Conservation (phyloP, 805 yeast genomes). For the Zygoascus ofunaensis region DNA sequence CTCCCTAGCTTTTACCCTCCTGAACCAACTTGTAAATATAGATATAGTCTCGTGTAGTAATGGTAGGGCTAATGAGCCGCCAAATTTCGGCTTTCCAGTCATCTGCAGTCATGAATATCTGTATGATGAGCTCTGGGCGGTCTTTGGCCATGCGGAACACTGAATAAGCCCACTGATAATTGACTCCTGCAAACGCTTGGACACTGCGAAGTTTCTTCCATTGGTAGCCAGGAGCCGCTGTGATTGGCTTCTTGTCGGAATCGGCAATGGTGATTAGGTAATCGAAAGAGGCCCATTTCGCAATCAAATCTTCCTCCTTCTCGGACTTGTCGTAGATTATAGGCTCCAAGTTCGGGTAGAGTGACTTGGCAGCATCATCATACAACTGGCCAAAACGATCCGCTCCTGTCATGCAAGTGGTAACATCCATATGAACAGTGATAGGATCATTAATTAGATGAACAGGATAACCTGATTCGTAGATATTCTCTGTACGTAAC, state of each 20-base stretch:
- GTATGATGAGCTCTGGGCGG: background rate
- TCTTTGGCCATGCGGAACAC: background rate
- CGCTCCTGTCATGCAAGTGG: constrained; percentile 82
- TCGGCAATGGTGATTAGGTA: constrained; percentile 40
- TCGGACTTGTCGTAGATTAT: constrained; percentile 73
- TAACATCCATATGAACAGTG: constrained; percentile 64
- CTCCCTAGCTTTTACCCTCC: too few species aligned
- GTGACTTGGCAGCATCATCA: constrained; percentile 22
- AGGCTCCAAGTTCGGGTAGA: constrained; percentile 2
- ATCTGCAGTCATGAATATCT: background rate
- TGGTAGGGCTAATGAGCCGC: background rate
- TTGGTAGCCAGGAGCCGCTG: constrained; percentile 11
- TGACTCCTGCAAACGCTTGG: constrained; percentile 27
- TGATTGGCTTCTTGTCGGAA: constrained; percentile 8
- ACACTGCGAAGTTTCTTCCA: constrained; percentile 40
- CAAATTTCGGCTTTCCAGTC: background rate
- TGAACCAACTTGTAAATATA: constrained; percentile 1
- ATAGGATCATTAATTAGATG: constrained; percentile 10
- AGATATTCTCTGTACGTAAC: constrained; percentile 17
- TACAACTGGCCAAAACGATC: constrained; percentile 60
- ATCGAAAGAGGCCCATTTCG: constrained; percentile 42
- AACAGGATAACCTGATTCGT: constrained; percentile 6
- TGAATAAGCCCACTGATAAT: background rate
- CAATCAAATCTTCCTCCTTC: constrained; percentile 29
- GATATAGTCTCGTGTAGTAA: background rate